Percentiles rank a stretch among this genome's conserved stretches.
These are phyloP conservation scores for Hypoxylon sp. DNA, from an alignment of 2,329 filamentous ascomycete genomes.

Conservation along the genomic window DNA sequence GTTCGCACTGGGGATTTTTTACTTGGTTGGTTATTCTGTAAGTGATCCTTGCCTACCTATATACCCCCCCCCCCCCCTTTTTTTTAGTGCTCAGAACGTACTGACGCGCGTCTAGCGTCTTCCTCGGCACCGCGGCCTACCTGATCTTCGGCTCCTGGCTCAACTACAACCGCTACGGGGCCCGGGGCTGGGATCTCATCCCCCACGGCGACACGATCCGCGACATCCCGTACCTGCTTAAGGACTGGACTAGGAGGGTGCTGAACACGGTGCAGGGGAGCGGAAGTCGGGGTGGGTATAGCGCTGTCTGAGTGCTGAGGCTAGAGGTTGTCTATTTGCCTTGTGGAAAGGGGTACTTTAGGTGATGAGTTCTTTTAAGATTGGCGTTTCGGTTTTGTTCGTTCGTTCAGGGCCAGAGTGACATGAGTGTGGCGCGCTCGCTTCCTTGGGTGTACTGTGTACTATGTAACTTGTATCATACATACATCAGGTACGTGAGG, in stretches of 20 bases:
- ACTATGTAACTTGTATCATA: too few relatives aligned
- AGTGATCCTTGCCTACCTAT: too few relatives aligned
- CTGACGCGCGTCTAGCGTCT: constrained; percentile 64
- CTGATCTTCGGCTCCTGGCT: constrained; percentile 98
- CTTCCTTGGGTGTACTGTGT: too few relatives aligned
- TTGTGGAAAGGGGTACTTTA: too few relatives aligned
- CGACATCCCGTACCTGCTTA: constrained; percentile 89
- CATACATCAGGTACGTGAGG: too few relatives aligned
- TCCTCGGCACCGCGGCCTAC: constrained; percentile 86
- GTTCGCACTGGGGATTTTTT: constrained; percentile 87
- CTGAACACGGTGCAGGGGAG: constrained; percentile 85
- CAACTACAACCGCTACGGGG: constrained; percentile 97
- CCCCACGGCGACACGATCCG: constrained; percentile 92
- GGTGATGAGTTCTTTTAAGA: too few relatives aligned
- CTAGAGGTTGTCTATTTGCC: too few relatives aligned
- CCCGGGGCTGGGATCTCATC: constrained; percentile 91
- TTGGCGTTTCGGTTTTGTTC: too few relatives aligned
- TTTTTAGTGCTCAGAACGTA: not conserved
- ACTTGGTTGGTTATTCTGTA: constrained; percentile 96
- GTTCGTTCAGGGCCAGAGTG: too few relatives aligned
- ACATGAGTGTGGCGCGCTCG: too few relatives aligned
- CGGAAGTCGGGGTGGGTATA: constrained; percentile 89
- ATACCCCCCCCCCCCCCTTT: too few relatives aligned
- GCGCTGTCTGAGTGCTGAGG: constrained; percentile 72
- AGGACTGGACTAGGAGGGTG: constrained; percentile 84